Evolutionary conservation across 495 filamentous ascomycete species (phyloP).

Genomic region (Bombardia bombarda): DNA sequence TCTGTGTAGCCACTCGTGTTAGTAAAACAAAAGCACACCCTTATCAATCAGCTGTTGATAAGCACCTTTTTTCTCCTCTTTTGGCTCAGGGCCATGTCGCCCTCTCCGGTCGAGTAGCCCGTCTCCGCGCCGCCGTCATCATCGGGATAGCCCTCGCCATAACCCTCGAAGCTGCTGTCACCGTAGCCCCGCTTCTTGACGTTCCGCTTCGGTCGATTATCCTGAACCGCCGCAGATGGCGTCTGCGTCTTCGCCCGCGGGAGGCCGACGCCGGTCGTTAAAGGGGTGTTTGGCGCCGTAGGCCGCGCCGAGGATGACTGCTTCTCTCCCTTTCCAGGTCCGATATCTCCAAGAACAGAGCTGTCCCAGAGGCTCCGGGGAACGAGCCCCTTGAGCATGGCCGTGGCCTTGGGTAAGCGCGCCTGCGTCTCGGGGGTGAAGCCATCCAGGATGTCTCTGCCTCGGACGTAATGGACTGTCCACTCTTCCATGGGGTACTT

Average conservation of each 20-base stretch:
- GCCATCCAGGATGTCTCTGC: constrained; percentile 50
- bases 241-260: constrained; percentile 20
- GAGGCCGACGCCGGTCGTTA: constrained; percentile 13
- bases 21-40: constrained; percentile 14
- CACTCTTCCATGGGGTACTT: constrained; percentile 48
- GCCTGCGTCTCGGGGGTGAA: constrained; percentile 23
- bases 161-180: constrained; percentile 50
- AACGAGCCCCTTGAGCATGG: constrained; percentile 40
- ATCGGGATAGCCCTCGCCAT: constrained; percentile 46
- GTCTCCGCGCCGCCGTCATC: constrained; percentile 36
- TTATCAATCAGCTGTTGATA: constrained; percentile 19
- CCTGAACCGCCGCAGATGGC: constrained; percentile 14
- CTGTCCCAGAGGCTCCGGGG: constrained; percentile 41
- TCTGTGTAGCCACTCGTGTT: constrained; percentile 10
- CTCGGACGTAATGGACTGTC: constrained; percentile 39
- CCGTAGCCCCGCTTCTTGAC: constrained; percentile 45
- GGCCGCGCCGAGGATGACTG: constrained; percentile 29
- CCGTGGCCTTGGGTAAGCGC: constrained; percentile 35
- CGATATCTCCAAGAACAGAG: constrained; percentile 44
- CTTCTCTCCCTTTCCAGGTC: constrained; percentile 25
- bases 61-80: constrained; percentile 53
- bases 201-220: constrained; percentile 31
- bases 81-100: constrained; percentile 33
- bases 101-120: constrained; percentile 47
- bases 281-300: constrained; percentile 36